Conservation (phyloP, 2,329 filamentous ascomycete species). For the Diaporthe caulivora region DNA sequence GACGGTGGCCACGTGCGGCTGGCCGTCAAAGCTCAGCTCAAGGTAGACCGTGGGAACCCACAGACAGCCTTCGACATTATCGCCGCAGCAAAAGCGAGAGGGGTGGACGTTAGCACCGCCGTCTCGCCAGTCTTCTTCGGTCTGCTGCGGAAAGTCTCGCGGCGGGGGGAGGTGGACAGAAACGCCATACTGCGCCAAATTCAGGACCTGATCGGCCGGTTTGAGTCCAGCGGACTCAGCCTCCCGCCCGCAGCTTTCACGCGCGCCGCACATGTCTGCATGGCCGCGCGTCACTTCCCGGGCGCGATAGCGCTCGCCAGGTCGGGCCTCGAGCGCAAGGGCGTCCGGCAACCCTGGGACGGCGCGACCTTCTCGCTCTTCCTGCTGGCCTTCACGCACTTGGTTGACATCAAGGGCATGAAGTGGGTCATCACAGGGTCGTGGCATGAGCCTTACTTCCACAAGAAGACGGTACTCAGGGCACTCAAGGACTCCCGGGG, state of each 20-base stretch:
- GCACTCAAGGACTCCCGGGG: slow-evolving; percentile 44
- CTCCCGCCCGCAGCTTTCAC: slow-evolving; percentile 46
- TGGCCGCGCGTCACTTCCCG: slow-evolving; percentile 44
- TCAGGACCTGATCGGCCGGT: slow-evolving; percentile 42
- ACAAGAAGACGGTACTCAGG: slow-evolving; percentile 39
- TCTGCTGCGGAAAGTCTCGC: slow-evolving; percentile 51
- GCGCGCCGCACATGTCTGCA: slow-evolving; percentile 47
- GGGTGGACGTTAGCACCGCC: slow-evolving; percentile 56
- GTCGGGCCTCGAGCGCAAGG: slow-evolving; percentile 43
- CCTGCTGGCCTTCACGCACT: slow-evolving; percentile 43
- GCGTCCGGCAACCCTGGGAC: slow-evolving; percentile 44
- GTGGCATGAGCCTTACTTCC: slow-evolving; percentile 41
- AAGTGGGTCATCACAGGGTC: slow-evolving; percentile 42
- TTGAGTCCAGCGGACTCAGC: slow-evolving; percentile 42
- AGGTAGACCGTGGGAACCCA: slow-evolving; percentile 44
- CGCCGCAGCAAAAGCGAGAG: slow-evolving; percentile 52
- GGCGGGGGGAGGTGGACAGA: slow-evolving; percentile 36
- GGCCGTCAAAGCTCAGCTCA: slow-evolving; percentile 59
- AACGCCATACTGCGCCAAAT: slow-evolving; percentile 43
- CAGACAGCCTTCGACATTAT: slow-evolving; percentile 55
- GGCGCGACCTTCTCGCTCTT: slow-evolving; percentile 50
- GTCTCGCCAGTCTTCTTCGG: slow-evolving; percentile 55
- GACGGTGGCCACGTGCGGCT: slow-evolving; percentile 59
- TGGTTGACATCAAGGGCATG: slow-evolving; percentile 46
- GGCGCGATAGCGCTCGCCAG: slow-evolving; percentile 47